Base-by-base conservation (phyloP, 192 early-diverging fungal genomes). In the Linnemannia zychae region DNA sequence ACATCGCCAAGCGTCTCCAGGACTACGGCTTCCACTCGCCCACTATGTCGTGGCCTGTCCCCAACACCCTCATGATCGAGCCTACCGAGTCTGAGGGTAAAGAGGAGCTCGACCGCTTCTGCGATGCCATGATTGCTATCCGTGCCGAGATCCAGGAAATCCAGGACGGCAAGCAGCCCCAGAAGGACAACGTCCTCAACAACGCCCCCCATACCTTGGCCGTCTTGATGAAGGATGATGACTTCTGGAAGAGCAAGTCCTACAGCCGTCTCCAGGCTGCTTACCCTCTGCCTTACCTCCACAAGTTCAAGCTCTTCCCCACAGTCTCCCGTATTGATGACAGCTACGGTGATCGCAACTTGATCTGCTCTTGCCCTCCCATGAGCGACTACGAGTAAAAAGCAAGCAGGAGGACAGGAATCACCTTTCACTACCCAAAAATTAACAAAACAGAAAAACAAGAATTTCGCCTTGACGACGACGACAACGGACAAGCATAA, bases 31-130 rank as follows among this genome's bases (percentile, higher is more conserved):
- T 99, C 92, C 99, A 99, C 90, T 94, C 93, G 46, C 99, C 99
- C 46, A 99, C 99, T 85, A 99, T 99, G 99, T 98, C 97, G 24
- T 99, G 97, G 95, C 99, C 99, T 31, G 98, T 99, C 33, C 91
- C 96, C 77, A 98, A 99, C 93, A 99, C 99, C 17, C 94, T 99
- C 66, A 99, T 99, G 99, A 94, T 99, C 80, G 99, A 99, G 91
- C 99, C 99, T 22, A 99, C 99, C 67, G 99, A 99, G 87, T 98
- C 97, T 74, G 99, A 99, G 89, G 91, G 92, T 80, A 94, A 95
- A 84, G 93, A 88, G 78, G 99, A 99, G 89, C 89, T 99, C 22
- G 99, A 99, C 89, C 92, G 96, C 49, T 99, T 99, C 93, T 97
- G 96, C 78, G 97, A 99, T 88, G 99, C 99, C 53, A 96, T 99